Base-by-base conservation (phyloP, 2,329 filamentous ascomycete species). In the Botrytis fabae region DNA sequence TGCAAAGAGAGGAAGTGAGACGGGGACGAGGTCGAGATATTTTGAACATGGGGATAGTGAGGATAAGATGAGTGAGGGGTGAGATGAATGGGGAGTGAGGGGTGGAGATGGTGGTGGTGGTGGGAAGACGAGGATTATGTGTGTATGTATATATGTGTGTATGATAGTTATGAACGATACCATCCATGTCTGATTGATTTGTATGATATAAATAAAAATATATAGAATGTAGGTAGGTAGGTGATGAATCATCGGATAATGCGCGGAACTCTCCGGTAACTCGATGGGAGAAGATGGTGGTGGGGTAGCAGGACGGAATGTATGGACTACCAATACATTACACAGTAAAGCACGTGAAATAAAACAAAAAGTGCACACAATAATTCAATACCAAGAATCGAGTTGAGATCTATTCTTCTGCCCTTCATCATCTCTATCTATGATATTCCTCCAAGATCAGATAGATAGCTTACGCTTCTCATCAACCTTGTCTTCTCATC, bases 1-100 rank as follows among this genome's bases (percentile, higher is more conserved):
- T 44, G 78, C 79, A 1, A 75, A 78, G 42, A 76, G 73, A 65
- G 79, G 77, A 69, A 78, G 76, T 59, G 75, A 76, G 70, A 78
- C 77, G 44, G 78, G 73, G 16, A 73, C 80, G 64, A 79, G 68
- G 64, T 79, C 77, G 42, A 76, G 77, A 66, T 81, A 80, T 75
- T 81, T 81, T 71, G 76, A 80, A 65, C 74, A 79, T 69, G 72
- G 76, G 42, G 76, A 78, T 48, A 73, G 78, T 46, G 74, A 74
- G 46, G 35, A 54, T 0, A 46, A 54, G 48, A 38, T 20, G 54
- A 60, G 18, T 44, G 42, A 44, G 42, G 42, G 42, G 9, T 16
- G 42, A 16, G 40, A 4, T 12, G 40, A 42, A 12, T 12, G 40
- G 40, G 40, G 40, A 38, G 8, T 51, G 66, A 59, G 12, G 51